These are phyloP conservation scores for Pterocarpus santalinus DNA, from an alignment of 306 rosid genomes.

Conservation along the genomic window DNA sequence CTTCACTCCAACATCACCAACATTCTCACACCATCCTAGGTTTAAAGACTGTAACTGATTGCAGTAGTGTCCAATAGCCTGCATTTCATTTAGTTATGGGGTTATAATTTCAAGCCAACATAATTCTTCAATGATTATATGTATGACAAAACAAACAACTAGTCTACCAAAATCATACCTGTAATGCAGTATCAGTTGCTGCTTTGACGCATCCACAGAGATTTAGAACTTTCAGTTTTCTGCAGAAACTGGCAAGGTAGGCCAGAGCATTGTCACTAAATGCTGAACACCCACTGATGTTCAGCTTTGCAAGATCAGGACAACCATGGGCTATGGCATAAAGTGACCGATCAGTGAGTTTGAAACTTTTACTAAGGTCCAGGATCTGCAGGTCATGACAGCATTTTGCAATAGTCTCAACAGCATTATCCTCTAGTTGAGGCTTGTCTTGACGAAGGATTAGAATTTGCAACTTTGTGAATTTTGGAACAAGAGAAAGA, in stretches of 20 bases:
- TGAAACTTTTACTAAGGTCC: constrained; percentile 97
- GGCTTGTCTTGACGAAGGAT: constrained; percentile 89
- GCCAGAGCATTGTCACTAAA: constrained; percentile 84
- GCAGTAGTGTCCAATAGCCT: constrained; percentile 89
- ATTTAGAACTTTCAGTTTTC: constrained; percentile 72
- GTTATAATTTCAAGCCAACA: constrained; percentile 33
- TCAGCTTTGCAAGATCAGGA: constrained; percentile 70
- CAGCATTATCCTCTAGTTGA: constrained; percentile 83
- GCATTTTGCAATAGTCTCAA: constrained; percentile 73
- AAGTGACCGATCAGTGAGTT: constrained; percentile 78
- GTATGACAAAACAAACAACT: background rate
- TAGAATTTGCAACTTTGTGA: constrained; percentile 75
- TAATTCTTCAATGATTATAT: background rate
- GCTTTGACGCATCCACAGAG: constrained; percentile 90
- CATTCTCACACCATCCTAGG: constrained; percentile 95
- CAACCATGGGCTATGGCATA: constrained; percentile 82
- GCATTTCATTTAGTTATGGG: constrained; percentile 35
- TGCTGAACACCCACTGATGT: constrained; percentile 87
- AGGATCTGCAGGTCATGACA: constrained; percentile 87
- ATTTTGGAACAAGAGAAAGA: constrained; percentile 80
- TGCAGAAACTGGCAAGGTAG: constrained; percentile 77
- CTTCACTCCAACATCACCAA: constrained; percentile 87
- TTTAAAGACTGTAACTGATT: constrained; percentile 77
- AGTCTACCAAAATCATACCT: constrained; percentile 55
- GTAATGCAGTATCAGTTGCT: constrained; percentile 86